Base-by-base conservation (phyloP, 2,329 filamentous ascomycete species). In the Ceratocystis papillata region DNA sequence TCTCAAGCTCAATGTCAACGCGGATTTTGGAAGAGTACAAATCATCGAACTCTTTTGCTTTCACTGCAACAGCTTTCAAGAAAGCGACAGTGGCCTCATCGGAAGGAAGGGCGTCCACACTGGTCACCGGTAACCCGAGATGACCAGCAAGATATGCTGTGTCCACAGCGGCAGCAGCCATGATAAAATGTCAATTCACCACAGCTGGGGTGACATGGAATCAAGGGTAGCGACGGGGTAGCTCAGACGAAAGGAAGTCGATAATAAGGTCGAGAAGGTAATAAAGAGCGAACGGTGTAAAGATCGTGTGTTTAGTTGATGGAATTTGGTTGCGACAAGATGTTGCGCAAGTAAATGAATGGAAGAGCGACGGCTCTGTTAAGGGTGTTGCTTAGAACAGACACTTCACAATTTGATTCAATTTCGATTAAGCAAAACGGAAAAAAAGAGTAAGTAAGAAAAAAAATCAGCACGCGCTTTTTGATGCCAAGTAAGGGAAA, bases 1-100 rank as follows among this genome's bases (percentile, higher is more conserved):
- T 94, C 75, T 99, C 94, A 6, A 97, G 83, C 78, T 97, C 92
- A 57, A 99, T 94, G 72, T 96, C 90, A 59, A 89, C 79, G 70
- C 90, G 87, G 57, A 96, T 81, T 77, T 96, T 97, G 70, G 96
- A 89, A 8, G 93, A 87, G 71, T 87, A 90, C 50, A 96, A 78
- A 48, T 86, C 83, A 73, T 96, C 90, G 71, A 84, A 87, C 72
- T 96, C 90, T 71, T 87, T 88, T 45, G 89, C 90, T 75, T 94
- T 96, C 37, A 79, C 78, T 28, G 87, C 83, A 64, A 97, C 83
- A 30, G 88, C 87, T 69, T 84, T 80, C 50, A 99, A 81, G 64
- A 99, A 80, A 53, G 83, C 79, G 67, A 83, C 81, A 70, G 96
- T 88, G 2, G 91, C 96, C 62, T 89, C 89, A 48, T 82, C 80